phyloP scores from a whole-genome alignment of 108 stramenopile genomes.

The Nitzschia inconspicua region DNA sequence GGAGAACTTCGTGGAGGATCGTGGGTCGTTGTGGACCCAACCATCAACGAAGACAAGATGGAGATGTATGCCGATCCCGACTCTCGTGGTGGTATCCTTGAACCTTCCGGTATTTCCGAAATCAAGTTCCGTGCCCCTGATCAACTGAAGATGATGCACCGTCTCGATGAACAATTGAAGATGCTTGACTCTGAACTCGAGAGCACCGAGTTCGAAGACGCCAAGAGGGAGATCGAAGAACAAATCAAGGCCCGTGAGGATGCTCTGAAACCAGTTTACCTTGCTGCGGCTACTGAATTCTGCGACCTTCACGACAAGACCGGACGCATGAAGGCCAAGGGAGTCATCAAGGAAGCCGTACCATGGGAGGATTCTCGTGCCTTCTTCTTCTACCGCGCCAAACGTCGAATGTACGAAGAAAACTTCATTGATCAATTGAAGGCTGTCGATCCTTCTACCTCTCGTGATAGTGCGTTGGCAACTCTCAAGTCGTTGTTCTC shows the following conservation, averaged over 20 bases:
- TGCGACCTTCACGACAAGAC: constrained; percentile 97
- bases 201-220: constrained; percentile 67
- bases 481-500: constrained; percentile 51
- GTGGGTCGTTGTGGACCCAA: constrained; percentile 98
- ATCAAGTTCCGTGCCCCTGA: constrained; percentile 96
- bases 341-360: constrained; percentile 89
- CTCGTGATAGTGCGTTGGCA: constrained; percentile 45
- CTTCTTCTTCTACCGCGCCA: constrained; percentile 95
- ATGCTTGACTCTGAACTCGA: constrained; percentile 87
- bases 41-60: constrained; percentile 97
- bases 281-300: constrained; percentile 96
- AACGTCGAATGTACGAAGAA: constrained; percentile 92
- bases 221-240: constrained; percentile 62
- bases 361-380: constrained; percentile 88
- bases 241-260: constrained; percentile 93
- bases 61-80: constrained; percentile 98
- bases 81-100: constrained; percentile 95
- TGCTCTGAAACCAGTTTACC: constrained; percentile 87
- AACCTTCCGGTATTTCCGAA: constrained; percentile 97
- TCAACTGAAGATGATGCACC: constrained; percentile 84
- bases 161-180: constrained; percentile 82
- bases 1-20: constrained; percentile 98
- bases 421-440: constrained; percentile 62
- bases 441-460: constrained; percentile 50
- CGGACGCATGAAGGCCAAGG: constrained; percentile 99